Base-by-base conservation (phyloP, 2,329 filamentous ascomycete species). In the Neoascochyta sp. region DNA sequence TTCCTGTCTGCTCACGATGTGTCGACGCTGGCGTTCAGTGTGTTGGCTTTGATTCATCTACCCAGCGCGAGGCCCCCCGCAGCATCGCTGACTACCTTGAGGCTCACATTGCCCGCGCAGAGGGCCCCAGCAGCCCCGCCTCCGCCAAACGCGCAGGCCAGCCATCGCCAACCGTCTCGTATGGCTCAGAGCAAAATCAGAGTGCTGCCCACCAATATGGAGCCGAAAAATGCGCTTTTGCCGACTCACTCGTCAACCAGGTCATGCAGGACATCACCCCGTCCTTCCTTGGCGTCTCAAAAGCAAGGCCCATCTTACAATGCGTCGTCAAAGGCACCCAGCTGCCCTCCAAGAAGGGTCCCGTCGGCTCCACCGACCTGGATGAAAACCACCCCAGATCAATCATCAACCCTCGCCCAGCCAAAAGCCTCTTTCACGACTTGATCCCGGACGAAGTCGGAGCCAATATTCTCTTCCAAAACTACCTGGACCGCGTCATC, bases 241-340 rank as follows among this genome's bases (percentile, higher is more conserved):
- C 56, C 22, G 54, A 57, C 32, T 40, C 38, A 29, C 51, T 59
- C 7, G 54, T 61, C 22, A 57, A 54, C 30, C 47, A 54, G 27
- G 52, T 52, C 29, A 58, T 62, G 51, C 45, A 54, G 20, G 58
- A 62, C 34, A 55, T 56, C 24, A 60, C 56, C 6, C 57, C 58
- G 16, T 45, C 47, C 2, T 62, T 62, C 32, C 56, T 62, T 9
- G 58, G 58, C 25, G 50, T 62, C 13, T 53, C 56, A 22, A 52
- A 57, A 29, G 47, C 49, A 11, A 41, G 45, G 15, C 57, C 57
- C 3, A 49, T 62, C 7, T 30, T 59, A 15, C 54, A 53, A 23
- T 62, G 58, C 31, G 54, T 62, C 13, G 53, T 62, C 20, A 58
- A 51, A 34, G 57, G 56, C 5, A 61, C 58, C 3, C 49, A 52